A percentile compares a stretch with the other conserved stretches of the same genome.
These are phyloP conservation scores for Pyronema domesticum DNA, from an alignment of 495 filamentous ascomycete genomes.

Conservation along the genomic window DNA sequence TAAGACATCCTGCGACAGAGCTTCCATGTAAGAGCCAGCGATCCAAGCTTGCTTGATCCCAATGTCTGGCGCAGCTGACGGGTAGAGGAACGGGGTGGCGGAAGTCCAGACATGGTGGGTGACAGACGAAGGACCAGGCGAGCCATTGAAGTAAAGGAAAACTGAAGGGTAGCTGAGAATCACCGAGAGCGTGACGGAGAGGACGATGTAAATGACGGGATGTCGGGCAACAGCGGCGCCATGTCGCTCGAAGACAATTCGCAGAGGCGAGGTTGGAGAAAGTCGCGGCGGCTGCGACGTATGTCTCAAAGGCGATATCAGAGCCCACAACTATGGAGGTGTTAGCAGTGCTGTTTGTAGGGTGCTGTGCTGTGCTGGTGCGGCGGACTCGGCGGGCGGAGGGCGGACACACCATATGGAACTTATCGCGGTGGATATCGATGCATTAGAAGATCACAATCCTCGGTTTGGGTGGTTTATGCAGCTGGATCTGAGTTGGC, in stretches of 20 bases:
- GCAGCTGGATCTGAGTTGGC: neutral
- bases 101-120: conserved; percentile 65
- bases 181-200: conserved; percentile 44
- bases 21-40: conserved; percentile 46
- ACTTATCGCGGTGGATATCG: conserved; percentile 3
- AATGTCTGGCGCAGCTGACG: conserved; percentile 27
- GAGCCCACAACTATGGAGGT: conserved; percentile 22
- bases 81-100: conserved; percentile 38
- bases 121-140: conserved; percentile 40
- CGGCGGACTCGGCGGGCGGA: neutral
- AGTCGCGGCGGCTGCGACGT: conserved; percentile 47
- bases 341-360: neutral
- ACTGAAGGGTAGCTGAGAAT: conserved; percentile 47
- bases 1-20: conserved; percentile 42
- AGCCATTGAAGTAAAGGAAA: conserved; percentile 47
- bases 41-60: conserved; percentile 36
- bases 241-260: conserved; percentile 41
- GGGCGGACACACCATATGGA: conserved; percentile 6
- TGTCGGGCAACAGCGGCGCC: conserved; percentile 46
- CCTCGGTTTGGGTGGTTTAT: neutral
- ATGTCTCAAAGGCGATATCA: conserved; percentile 25
- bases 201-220: conserved; percentile 44
- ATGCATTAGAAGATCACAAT: conserved; percentile 4
- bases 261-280: conserved; percentile 40
- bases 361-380: neutral